Percentiles rank a stretch among this genome's conserved stretches.
phyloP scores from a whole-genome alignment of 306 rosid genomes.

The Biancaea sappan region DNA sequence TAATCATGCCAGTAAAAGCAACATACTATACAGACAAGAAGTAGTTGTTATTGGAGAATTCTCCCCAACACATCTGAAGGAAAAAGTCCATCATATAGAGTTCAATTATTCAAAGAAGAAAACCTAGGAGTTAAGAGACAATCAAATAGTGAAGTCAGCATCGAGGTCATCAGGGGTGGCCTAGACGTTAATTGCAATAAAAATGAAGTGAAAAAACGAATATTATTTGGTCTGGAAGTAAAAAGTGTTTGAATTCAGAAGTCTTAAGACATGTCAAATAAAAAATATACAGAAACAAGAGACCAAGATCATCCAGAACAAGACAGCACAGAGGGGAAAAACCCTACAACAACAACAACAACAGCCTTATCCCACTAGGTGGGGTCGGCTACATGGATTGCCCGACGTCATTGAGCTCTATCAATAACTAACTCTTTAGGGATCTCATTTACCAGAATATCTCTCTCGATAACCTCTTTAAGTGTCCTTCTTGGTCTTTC shows the following conservation, averaged over 20 bases:
- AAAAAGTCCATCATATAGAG: not conserved
- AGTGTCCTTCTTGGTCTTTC: no score
- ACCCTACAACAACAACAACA: no score
- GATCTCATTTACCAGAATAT: no score
- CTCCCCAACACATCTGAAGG: not conserved
- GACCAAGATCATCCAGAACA: not conserved
- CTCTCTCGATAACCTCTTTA: no score
- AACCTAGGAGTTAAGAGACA: not conserved
- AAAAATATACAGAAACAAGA: not conserved
- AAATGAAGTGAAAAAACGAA: not conserved
- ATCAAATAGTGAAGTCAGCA: not conserved
- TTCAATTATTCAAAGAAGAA: not conserved
- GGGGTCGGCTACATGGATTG: no score
- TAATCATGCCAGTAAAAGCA: not conserved
- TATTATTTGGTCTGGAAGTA: not conserved
- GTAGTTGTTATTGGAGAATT: not conserved
- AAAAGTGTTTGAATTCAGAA: not conserved
- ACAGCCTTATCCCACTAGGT: no score
- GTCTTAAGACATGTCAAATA: not conserved
- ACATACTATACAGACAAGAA: constrained; percentile 7
- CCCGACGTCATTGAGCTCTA: no score
- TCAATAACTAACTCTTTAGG: no score
- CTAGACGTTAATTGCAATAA: not conserved
- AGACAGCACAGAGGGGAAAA: no score
- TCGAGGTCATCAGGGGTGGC: not conserved